Base-by-base conservation (phyloP, 257 asterid genomes). In the Penstemon barbatus region DNA sequence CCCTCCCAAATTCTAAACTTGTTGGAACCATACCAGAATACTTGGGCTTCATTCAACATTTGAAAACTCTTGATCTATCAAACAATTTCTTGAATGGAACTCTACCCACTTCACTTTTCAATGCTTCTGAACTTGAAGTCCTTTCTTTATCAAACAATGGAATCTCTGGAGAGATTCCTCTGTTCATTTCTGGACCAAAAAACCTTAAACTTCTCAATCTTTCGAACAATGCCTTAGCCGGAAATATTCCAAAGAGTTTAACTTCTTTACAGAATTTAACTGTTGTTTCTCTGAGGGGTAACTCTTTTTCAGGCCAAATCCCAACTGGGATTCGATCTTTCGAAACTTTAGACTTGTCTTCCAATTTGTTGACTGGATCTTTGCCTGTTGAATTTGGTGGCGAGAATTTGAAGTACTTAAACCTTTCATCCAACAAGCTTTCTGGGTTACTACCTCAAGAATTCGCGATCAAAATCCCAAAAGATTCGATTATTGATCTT, bases 311-410 rank as follows among this genome's bases (percentile, higher is more conserved):
- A 1, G 98, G 96, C 13, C 38, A 8, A 0, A 9, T 92, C 68
- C 97, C 94, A 0, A 63, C 57, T 36, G 78, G 86, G 63, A 67
- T 90, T 61, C 71, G 56, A 18, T 69, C 76, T 54, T 69, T 81
- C 10, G 81, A 90, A 68, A 76, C 81, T 0, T 60, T 93, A 38
- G 97, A 93, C 59, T 50, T 90, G 63, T 90, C 99, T 3, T 74
- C 84, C 1, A 93, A 93, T 61, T 66, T 82, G 77, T 59, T 93
- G 11, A 85, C 70, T 48, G 96, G 97, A 52, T 67, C 95, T 0
- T 65, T 93, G 72, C 97, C 99, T 3, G 38, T 61, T 11, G 94
- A 82, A 0, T 88, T 93, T 63, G 87, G 84, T 10, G 96, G 97
- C 2, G 79, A 73, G 61, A 83, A 72, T 4, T 63, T 93, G 65